phyloP scores from a whole-genome alignment of 108 stramenopile genomes.

The Pseudonitzschia multiseries region DNA sequence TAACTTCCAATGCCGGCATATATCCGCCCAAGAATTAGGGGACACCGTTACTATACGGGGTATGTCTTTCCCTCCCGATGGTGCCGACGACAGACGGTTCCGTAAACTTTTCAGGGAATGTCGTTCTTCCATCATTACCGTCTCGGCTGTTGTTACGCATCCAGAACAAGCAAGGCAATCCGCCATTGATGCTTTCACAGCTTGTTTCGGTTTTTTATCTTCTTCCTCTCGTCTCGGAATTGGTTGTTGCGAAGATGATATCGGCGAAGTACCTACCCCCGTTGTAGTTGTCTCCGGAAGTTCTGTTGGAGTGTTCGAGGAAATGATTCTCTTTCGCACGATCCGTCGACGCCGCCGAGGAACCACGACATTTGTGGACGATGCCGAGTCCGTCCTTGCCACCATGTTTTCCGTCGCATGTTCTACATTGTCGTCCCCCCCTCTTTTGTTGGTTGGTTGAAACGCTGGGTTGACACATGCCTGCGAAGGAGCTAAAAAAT shows the following conservation, averaged over 20 bases:
- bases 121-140: conserved; percentile 88
- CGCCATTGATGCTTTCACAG: conserved; percentile 82
- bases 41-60: conserved; percentile 61
- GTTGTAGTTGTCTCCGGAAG: not conserved
- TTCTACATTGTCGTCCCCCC: conserved; percentile 5
- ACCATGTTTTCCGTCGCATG: not conserved
- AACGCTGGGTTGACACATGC: conserved; percentile 91
- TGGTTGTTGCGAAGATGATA: not conserved
- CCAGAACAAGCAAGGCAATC: conserved; percentile 99
- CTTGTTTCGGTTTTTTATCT: conserved; percentile 35
- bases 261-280: not conserved
- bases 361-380: conserved; percentile 23
- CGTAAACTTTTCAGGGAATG: conserved; percentile 71
- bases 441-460: conserved; percentile 32
- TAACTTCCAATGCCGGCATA: conserved; percentile 63
- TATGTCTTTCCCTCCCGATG: not conserved
- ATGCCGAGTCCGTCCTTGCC: not conserved
- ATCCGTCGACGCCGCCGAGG: conserved; percentile 32
- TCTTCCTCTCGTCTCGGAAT: conserved; percentile 4
- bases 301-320: not conserved
- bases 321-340: not conserved
- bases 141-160: conserved; percentile 98
- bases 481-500: conserved; percentile 85
- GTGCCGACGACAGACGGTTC: conserved; percentile 16
- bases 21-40: conserved; percentile 73